These are phyloP conservation scores for Trifolium subterraneum DNA, from an alignment of 306 rosid genomes.

Conservation along the genomic window DNA sequence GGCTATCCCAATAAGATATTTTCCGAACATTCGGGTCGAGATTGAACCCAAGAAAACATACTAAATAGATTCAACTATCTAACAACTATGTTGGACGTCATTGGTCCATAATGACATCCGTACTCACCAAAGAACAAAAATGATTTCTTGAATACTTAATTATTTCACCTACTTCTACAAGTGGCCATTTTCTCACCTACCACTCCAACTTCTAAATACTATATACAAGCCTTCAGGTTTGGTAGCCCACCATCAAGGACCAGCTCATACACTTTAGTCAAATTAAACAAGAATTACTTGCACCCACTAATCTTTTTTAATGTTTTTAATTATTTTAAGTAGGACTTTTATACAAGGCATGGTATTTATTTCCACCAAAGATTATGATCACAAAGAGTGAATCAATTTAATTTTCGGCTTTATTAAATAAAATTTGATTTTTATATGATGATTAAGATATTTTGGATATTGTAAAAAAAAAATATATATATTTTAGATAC, in stretches of 20 bases:
- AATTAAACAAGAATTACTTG: constrained; percentile 4
- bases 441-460: neutral
- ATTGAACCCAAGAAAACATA: neutral
- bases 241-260: constrained; percentile 51
- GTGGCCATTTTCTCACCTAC: constrained; percentile 41
- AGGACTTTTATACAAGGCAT: neutral
- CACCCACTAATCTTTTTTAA: constrained; percentile 4
- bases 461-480: neutral
- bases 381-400: constrained; percentile 16
- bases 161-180: constrained; percentile 35
- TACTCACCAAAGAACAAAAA: neutral
- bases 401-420: neutral
- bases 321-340: constrained; percentile 22
- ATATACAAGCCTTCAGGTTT: neutral
- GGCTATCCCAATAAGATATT: neutral
- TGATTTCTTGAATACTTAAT: constrained; percentile 21
- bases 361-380: constrained; percentile 28
- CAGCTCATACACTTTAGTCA: constrained; percentile 25
- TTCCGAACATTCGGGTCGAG: too few relatives aligned
- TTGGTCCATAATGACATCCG: neutral
- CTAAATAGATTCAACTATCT: neutral
- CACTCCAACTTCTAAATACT: constrained; percentile 29
- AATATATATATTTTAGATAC: neutral
- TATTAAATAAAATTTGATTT: constrained; percentile 18
- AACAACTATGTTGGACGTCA: neutral